phyloP scores from a whole-genome alignment of 2,329 filamentous ascomycete species.

The Pseudogymnoascus sp. region DNA sequence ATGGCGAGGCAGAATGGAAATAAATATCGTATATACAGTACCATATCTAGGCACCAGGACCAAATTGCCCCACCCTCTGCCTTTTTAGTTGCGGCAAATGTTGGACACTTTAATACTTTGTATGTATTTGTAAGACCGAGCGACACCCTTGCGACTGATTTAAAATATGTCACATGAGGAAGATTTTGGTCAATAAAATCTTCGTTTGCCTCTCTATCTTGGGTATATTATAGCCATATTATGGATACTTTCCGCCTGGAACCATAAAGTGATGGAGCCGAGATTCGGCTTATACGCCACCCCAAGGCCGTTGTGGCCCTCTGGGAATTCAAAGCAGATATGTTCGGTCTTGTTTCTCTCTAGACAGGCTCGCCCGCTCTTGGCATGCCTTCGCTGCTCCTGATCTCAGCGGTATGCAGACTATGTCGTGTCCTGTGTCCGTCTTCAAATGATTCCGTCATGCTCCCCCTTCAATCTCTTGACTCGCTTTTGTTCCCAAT shows the following conservation, averaged over 20 bases:
- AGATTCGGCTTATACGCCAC: background rate
- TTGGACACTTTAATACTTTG: background rate
- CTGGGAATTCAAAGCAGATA: background rate
- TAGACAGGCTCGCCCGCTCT: background rate
- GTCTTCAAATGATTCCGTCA: slow-evolving; percentile 53
- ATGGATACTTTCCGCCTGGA: background rate
- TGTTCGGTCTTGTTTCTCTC: background rate
- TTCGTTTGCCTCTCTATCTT: background rate
- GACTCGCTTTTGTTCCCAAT: slow-evolving; percentile 95
- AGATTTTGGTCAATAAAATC: background rate
- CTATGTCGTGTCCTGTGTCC: background rate
- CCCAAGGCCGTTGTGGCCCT: background rate
- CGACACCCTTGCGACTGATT: background rate
- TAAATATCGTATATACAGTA: background rate
- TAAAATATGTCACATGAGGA: background rate
- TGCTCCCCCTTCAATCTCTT: slow-evolving; percentile 82
- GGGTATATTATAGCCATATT: background rate
- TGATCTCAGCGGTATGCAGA: background rate
- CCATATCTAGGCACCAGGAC: background rate
- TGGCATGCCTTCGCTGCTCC: background rate
- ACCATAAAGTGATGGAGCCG: background rate
- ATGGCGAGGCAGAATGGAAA: background rate
- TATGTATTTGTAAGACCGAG: background rate
- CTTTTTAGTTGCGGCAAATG: background rate
- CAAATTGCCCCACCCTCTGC: background rate